Base-by-base conservation (phyloP, 192 early-diverging fungal genomes). In the Coemansia biformis region DNA sequence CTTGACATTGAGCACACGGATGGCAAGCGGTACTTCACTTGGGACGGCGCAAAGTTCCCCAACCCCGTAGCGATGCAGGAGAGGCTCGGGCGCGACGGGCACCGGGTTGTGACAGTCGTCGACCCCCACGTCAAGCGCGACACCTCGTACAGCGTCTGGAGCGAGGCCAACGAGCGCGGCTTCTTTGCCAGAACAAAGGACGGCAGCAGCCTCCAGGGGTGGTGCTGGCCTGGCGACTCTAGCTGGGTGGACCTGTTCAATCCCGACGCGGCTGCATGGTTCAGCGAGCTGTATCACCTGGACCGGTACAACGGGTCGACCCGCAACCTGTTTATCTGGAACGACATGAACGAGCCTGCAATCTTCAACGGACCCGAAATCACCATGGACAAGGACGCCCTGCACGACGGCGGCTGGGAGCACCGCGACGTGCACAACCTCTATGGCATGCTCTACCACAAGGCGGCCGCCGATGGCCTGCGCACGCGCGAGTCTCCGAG, bases 1-100 rank as follows among this genome's bases (percentile, higher is more conserved):
- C 72, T 99, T 43, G 96, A 99, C 73, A 99, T 99, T 71, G 96
- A 99, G 58, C 91, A 99, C 57, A 98, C 95, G n/a, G 90, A 98
- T 66, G 87, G 86, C 32, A 99, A 98, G 80, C 76, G 83, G 24
- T 99, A 99, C 62, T 94, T 94, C 59, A 99, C 95, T 0, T 99
- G 95, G 95, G 95, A 99, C 65, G 43, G 57, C 5, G 60, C 66
- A 38, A 96, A 98, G 67, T 99, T 99, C 75, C 80, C 94, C 2
- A 78, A 88, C 51, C 91, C 96, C 0, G 63, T 54, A 8, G 77
- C 78, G 21, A 93, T 99, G 92, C 91, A 94, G 53, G 43, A 82
- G 17, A 59, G 78, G 17, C 72, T 99, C 6, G 81, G 63, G 8
- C 51, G 40, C 37, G 88, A 83, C 51, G 89, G 89, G 2, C 61